Evolutionary conservation across 139 green algal genomes (phyloP), one percentile per base, ranked within the genome.

Genomic region (Pycnococcus provasolii): DNA sequence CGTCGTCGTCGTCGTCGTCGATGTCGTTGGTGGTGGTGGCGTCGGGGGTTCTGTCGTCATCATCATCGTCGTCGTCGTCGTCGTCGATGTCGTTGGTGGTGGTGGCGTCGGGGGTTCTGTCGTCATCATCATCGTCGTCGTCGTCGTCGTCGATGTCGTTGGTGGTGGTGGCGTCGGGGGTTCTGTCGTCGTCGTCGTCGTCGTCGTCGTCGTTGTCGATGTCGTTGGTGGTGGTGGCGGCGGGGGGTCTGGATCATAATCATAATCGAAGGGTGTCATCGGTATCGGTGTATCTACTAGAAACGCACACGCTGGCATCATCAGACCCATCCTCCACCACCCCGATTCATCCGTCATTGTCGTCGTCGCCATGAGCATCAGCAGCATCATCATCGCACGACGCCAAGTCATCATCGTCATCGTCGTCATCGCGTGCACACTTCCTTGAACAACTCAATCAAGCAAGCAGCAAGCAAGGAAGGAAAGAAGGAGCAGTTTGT

Each of bases 141-240:
- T 71, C 44, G 64, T 71, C 44, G 1, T 72, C 48, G 66, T 66
- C 15, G 53, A 45, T 63, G 1, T n/a, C 45, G 46, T 48, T 72
- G 53, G 42, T 42, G 42, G 5, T 60, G 57, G 42, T 51, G 47
- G n/a, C 64, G 57, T 74, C 64, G 59, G 60, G 47, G 59, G 68
- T 74, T n/a, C 37, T 51, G 45, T 74, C 53, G 67, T 68, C 48
- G 45, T 61, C 39, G 0, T 57, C 44, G 15, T 42, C 45, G 59
- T 68, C 48, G 59, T 68, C 55, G 59, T 74, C 41, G 59, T 67
- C 53, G 57, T 71, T 39, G 67, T 59, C 48, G 66, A 66, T 66
- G 66, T 64, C 42, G 26, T 71, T 42, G 66, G 47, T 53, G 55
- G 5, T 60, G 66, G 59, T 66, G 54, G 6, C 50, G 1, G 4